Base-by-base conservation (phyloP, 1,139 yeast genomes). In the Sugiyamaella grinbergsii region DNA sequence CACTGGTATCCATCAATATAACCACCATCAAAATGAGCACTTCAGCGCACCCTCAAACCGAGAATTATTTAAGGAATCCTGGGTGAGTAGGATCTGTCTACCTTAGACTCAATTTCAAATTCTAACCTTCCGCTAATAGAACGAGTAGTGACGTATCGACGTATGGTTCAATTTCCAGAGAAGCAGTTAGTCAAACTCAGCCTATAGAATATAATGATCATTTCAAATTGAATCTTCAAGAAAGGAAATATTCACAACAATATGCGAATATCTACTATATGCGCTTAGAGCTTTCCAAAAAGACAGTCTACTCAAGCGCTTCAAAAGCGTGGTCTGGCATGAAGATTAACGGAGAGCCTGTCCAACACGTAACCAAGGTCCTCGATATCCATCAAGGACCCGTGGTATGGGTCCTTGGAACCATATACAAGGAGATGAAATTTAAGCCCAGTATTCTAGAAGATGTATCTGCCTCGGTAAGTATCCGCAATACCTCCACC, bases 331-430 rank as follows among this genome's bases (percentile, higher is more conserved):
- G 87, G 86, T 71, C 71, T 24, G 62, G 76, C 37, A 55, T 63
- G 58, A 55, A 65, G 79, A 59, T 74, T 29, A 67, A 71, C 45
- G 77, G 71, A 5, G 57, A 55, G 2, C 54, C 62, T 2, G 75
- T 72, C 1, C 56, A 55, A 19, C 68, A 68, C 45, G 78, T 77
- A 26, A 80, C 80, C 13, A 89, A 87, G 69, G 90, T 90, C 8
- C 72, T 93, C 55, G 96, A 91, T 64, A 82, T 91, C 5, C 74
- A 75, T 24, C 80, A 81, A 42, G 81, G 84, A 49, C 77, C 81
- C 58, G 79, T 90, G 26, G 81, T 90, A 55, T 93, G 95, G 95
- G 83, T 89, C n/a, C 76, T 86, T 31, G 99, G 98, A 2, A 88
- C 98, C 0, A 76, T 91, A 0, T 90, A 85, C 62, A 79, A 89